Conservation (phyloP, 2,329 filamentous ascomycete species). For the Paradendryphiella salina region DNA sequence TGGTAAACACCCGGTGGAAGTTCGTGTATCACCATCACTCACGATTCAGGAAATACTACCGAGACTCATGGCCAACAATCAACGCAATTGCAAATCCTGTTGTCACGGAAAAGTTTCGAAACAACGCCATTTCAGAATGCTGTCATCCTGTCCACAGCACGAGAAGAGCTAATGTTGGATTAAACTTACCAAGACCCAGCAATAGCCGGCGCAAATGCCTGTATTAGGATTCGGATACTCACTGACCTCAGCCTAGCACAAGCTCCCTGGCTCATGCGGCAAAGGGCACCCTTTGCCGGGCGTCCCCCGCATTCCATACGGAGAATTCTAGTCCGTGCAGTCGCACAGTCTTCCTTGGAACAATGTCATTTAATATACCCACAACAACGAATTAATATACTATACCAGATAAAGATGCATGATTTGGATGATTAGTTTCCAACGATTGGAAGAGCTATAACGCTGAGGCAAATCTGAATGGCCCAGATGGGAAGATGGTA, state of each 20-base stretch:
- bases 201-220: neutral
- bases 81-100: neutral
- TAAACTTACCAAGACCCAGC: neutral
- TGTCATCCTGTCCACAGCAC: neutral
- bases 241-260: neutral
- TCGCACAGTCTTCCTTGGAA: conserved; percentile 6
- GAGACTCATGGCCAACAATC: conserved; percentile 8
- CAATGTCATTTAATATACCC: conserved; percentile 14
- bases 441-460: neutral
- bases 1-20: conserved; percentile 15
- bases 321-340: conserved; percentile 11
- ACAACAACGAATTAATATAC: conserved; percentile 13
- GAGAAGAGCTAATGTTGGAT: neutral
- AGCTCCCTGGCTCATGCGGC: neutral
- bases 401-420: neutral
- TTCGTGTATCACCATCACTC: conserved; percentile 2
- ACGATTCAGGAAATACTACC: conserved; percentile 4
- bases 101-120: conserved; percentile 1
- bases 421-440: conserved; percentile 10
- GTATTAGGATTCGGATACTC: conserved; percentile 5
- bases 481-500: neutral
- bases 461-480: neutral
- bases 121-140: neutral
- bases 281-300: neutral
- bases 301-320: conserved; percentile 12